phyloP scores from a whole-genome alignment of 495 filamentous ascomycete genomes.

The Trichoderma virens region DNA sequence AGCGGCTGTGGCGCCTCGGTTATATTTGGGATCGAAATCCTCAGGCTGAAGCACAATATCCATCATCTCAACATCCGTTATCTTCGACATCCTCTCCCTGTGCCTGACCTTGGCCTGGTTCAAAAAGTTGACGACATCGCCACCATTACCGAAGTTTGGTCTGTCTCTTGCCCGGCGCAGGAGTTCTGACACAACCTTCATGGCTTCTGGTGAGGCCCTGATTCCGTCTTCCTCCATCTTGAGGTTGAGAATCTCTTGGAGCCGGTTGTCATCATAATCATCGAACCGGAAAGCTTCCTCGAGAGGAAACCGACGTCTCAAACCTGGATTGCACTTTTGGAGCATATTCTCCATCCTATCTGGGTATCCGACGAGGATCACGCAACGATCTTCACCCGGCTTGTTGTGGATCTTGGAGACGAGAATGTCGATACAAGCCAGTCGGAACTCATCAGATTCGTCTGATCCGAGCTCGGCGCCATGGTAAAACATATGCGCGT shows the following conservation, averaged over 20 bases:
- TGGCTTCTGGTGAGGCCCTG: constrained; percentile 32
- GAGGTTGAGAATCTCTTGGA: constrained; percentile 50
- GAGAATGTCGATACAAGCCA: constrained; percentile 65
- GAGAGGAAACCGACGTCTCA: constrained; percentile 60
- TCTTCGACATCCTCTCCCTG: constrained; percentile 39
- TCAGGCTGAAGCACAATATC: constrained; percentile 18
- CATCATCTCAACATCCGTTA: not conserved
- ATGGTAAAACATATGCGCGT: constrained; percentile 52
- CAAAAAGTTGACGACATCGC: constrained; percentile 59
- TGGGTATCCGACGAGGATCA: constrained; percentile 69
- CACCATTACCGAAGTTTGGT: constrained; percentile 55
- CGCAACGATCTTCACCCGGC: constrained; percentile 72
- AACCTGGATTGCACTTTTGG: constrained; percentile 69
- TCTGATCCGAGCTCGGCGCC: constrained; percentile 28
- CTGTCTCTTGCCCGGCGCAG: constrained; percentile 44
- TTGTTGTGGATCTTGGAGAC: constrained; percentile 72
- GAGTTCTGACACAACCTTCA: constrained; percentile 38
- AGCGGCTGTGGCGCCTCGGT: constrained; percentile 53
- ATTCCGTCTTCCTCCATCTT: constrained; percentile 45
- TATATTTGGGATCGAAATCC: constrained; percentile 64
- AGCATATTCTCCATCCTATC: constrained; percentile 71
- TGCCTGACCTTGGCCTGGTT: constrained; percentile 50
- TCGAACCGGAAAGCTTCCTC: constrained; percentile 60
- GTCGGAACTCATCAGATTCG: constrained; percentile 53
- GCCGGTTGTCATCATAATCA: constrained; percentile 54